These are phyloP conservation scores for Oldenlandia corymbosa DNA, from an alignment of 257 asterid genomes.

Conservation along the genomic window DNA sequence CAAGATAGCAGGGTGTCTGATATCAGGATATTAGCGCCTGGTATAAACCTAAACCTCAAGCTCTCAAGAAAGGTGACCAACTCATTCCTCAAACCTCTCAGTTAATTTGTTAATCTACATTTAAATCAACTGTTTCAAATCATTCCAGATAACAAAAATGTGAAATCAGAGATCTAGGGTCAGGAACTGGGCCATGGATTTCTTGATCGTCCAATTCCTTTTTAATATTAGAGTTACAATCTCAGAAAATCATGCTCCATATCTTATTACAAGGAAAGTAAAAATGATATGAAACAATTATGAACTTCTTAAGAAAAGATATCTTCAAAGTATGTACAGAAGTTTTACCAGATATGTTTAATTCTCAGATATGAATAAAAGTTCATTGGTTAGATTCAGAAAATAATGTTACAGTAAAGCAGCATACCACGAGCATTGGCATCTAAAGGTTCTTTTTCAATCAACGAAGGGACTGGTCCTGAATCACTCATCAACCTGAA, in stretches of 20 bases:
- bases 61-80: neutral
- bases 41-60: neutral
- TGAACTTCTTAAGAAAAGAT: neutral
- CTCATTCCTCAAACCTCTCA: neutral
- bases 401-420: slow-evolving; percentile 8
- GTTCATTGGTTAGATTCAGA: neutral
- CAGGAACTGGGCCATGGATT: neutral
- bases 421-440: slow-evolving; percentile 70
- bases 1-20: too few species aligned
- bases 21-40: too few species aligned
- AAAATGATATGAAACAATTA: neutral
- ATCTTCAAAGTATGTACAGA: neutral
- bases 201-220: neutral
- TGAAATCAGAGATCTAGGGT: neutral
- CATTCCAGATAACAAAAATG: neutral
- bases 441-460: slow-evolving; percentile 69
- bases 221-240: neutral
- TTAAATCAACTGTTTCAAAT: neutral
- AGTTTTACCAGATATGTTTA: neutral
- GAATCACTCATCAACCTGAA: slow-evolving; percentile 81
- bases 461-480: slow-evolving; percentile 46
- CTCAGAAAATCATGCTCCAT: neutral
- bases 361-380: too few species aligned
- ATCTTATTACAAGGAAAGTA: neutral
- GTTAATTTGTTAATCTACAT: neutral